A percentile compares a stretch with the other conserved stretches of the same genome.
Evolutionary conservation across 371 early-diverging fungal genomes (phyloP).

Genomic region (Mortierella sp.): DNA sequence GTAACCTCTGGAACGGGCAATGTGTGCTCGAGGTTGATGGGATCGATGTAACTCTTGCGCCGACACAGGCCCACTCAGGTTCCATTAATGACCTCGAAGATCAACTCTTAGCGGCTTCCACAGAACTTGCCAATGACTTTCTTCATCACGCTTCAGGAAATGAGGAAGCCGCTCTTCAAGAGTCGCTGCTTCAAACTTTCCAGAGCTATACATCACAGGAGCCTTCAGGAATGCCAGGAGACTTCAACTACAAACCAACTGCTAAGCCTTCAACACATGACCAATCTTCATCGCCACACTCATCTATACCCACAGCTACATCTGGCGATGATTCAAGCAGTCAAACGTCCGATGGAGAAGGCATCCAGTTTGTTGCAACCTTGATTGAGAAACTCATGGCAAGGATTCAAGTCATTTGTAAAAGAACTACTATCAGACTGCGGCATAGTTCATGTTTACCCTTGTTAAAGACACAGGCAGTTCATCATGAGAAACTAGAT

Average conservation of each 20-base stretch:
- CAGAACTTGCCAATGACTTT: constrained; percentile 91
- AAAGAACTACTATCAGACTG: constrained; percentile 67
- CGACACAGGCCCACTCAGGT: constrained; percentile 61
- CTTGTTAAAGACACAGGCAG: constrained; percentile 20
- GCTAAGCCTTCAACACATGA: not conserved
- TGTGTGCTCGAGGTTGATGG: constrained; percentile 83
- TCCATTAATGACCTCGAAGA: constrained; percentile 65
- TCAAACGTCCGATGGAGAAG: constrained; percentile 63
- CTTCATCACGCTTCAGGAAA: constrained; percentile 71
- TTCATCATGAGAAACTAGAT: constrained; percentile 33
- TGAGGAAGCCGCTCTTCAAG: constrained; percentile 66
- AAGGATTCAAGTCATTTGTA: constrained; percentile 67
- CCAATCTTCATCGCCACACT: constrained; percentile 15
- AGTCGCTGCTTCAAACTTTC: constrained; percentile 69
- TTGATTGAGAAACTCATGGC: constrained; percentile 81
- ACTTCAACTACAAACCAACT: constrained; percentile 42
- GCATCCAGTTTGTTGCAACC: constrained; percentile 74
- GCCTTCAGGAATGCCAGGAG: constrained; percentile 52
- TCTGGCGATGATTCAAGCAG: constrained; percentile 9
- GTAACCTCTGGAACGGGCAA: constrained; percentile 83
- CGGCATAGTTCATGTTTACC: constrained; percentile 63
- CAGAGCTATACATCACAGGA: constrained; percentile 47
- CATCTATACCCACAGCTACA: constrained; percentile 1
- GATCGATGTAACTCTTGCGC: constrained; percentile 70
- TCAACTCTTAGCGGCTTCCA: constrained; percentile 83